A percentile compares a stretch with the other conserved stretches of the same genome.
Conservation (phyloP, 164 flowering plant genomes). For the Umbilicus rupestris region DNA sequence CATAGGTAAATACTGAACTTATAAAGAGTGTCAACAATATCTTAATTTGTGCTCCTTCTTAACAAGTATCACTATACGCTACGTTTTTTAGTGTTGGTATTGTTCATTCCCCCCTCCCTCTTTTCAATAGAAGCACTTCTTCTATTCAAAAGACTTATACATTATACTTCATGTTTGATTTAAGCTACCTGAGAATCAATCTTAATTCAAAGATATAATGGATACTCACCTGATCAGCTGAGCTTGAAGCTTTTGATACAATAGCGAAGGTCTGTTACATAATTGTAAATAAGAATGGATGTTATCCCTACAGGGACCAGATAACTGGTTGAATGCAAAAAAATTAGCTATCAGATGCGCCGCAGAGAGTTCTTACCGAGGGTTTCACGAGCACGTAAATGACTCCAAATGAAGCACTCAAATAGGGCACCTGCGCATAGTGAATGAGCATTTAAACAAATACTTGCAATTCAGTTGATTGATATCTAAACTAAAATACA, state of each 20-base stretch:
- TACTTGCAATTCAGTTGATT: too few relatives aligned
- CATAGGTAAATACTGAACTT: neutral
- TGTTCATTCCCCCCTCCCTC: too few relatives aligned
- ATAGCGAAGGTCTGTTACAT: slow-evolving; percentile 63
- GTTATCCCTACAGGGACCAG: neutral
- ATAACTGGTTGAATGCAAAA: neutral
- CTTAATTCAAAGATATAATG: neutral
- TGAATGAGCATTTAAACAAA: neutral
- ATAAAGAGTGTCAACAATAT: too few relatives aligned
- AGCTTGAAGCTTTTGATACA: slow-evolving; percentile 63
- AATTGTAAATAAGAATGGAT: neutral
- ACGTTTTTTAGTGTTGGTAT: too few relatives aligned
- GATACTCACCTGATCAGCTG: slow-evolving; percentile 55
- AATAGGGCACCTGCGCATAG: slow-evolving; percentile 65
- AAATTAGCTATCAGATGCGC: neutral
- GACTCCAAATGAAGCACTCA: slow-evolving; percentile 78
- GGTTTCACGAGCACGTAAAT: slow-evolving; percentile 72
- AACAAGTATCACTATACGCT: too few relatives aligned
- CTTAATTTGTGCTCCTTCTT: too few relatives aligned
- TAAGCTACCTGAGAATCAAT: neutral
- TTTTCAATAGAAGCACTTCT: too few relatives aligned
- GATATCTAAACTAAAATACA: too few relatives aligned
- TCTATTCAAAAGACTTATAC: too few relatives aligned
- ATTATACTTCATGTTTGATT: too few relatives aligned
- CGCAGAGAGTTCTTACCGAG: slow-evolving; percentile 37